Evolutionary conservation across 257 asterid species (phyloP).

Genomic region (Nemophila menziesii): DNA sequence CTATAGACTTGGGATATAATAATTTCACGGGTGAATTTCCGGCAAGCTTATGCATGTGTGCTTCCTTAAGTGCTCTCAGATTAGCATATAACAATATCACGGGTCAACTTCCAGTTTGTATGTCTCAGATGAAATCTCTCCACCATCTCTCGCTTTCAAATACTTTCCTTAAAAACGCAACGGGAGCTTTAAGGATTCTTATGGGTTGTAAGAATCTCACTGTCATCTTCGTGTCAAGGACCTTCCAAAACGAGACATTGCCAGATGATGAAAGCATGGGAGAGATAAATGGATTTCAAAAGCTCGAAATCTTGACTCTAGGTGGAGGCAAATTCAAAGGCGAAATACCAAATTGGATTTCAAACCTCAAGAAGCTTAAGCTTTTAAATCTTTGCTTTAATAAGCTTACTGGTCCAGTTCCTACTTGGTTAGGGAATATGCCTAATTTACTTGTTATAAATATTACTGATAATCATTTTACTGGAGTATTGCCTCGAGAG

Average conservation of each 20-base stretch:
- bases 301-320: conserved; percentile 31
- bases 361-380: conserved; percentile 26
- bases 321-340: conserved; percentile 39
- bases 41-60: conserved; percentile 27
- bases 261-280: conserved; percentile 20
- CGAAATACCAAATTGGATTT: conserved; percentile 29
- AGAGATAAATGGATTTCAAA: conserved; percentile 18
- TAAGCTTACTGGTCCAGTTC: conserved; percentile 32
- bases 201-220: conserved; percentile 28
- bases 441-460: conserved; percentile 31
- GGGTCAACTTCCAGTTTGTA: conserved; percentile 39
- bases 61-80: conserved; percentile 31
- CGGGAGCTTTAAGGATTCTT: conserved; percentile 27
- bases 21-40: conserved; percentile 33
- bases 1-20: conserved; percentile 42
- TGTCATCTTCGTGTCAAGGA: conserved; percentile 37
- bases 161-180: conserved; percentile 24
- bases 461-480: conserved; percentile 25
- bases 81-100: conserved; percentile 26
- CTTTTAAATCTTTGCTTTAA: conserved; percentile 36
- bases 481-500: conserved; percentile 28
- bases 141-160: conserved; percentile 29
- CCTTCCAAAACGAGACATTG: conserved; percentile 28
- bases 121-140: conserved; percentile 23
- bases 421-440: conserved; percentile 37